Evolutionary conservation across 371 early-diverging fungal genomes (phyloP).

Genomic region (Mortierella sp.): DNA sequence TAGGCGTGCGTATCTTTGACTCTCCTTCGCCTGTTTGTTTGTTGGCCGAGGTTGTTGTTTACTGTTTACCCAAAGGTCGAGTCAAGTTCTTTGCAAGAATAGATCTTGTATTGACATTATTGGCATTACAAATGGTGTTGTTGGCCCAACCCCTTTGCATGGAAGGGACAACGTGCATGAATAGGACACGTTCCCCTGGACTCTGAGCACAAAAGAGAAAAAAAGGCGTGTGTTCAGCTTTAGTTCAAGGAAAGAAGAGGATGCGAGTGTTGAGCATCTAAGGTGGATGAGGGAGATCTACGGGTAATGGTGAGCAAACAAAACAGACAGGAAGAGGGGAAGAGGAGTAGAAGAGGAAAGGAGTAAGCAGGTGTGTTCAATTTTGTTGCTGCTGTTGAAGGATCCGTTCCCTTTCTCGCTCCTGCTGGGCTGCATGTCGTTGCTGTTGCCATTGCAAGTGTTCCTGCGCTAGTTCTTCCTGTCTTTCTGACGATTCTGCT

Average conservation of each 20-base stretch:
- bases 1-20: neutral
- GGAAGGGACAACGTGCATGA: neutral
- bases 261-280: neutral
- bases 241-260: neutral
- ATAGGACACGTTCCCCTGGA: neutral
- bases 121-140: neutral
- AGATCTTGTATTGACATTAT: neutral
- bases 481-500: neutral
- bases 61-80: neutral
- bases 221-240: neutral
- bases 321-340: neutral
- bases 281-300: neutral
- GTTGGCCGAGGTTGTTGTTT: neutral
- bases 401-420: neutral
- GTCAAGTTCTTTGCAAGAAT: neutral
- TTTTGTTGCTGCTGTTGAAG: neutral
- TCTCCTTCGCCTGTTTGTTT: neutral
- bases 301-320: neutral
- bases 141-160: neutral
- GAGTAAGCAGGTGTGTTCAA: neutral
- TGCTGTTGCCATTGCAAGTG: conserved; percentile 20
- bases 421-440: conserved; percentile 18
- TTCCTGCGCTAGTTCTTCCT: conserved; percentile 13
- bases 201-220: neutral
- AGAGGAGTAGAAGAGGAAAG: neutral